Evolutionary conservation across 805 yeast species (phyloP).

Genomic region (Yamadazyma nakazawae): DNA sequence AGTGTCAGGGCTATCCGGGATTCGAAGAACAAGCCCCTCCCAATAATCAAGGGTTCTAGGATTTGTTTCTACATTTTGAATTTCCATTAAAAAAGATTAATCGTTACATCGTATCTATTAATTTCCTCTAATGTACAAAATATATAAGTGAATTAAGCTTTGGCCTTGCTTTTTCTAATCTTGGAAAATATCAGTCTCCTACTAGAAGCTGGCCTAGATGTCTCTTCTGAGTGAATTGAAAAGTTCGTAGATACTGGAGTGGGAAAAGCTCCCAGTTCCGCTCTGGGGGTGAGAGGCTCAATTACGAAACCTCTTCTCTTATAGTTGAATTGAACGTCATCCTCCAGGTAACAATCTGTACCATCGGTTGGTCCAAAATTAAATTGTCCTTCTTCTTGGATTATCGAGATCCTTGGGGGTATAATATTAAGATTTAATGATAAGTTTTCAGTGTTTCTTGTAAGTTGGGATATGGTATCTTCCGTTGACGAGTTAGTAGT

Average conservation of each 20-base stretch:
- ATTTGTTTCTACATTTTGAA: too few species aligned
- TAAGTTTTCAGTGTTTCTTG: constrained; percentile 31
- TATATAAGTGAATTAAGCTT: background rate
- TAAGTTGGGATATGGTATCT: constrained; percentile 7
- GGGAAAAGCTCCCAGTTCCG: constrained; percentile 4
- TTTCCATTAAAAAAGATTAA: background rate
- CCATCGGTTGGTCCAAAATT: background rate
- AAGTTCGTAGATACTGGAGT: constrained; percentile 14
- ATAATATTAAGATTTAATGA: constrained; percentile 13
- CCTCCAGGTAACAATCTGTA: background rate
- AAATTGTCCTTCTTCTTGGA: constrained; percentile 11
- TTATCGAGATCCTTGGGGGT: constrained; percentile 4
- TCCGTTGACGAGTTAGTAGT: constrained; percentile 3
- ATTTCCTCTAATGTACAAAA: background rate
- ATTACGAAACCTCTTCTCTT: constrained; percentile 13
- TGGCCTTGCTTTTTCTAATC: constrained; percentile 9
- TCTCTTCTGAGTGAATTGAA: constrained; percentile 13
- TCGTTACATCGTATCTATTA: background rate
- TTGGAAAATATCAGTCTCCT: constrained; percentile 16
- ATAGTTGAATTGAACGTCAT: constrained; percentile 1
- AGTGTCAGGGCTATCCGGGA: too few species aligned
- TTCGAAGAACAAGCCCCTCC: too few species aligned
- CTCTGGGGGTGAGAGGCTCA: constrained; percentile 14
- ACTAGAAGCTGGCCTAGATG: constrained; percentile 14
- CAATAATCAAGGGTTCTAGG: too few species aligned